Base-by-base conservation (phyloP, 2,329 filamentous ascomycete genomes). In the Sodiomyces alkalinus region DNA sequence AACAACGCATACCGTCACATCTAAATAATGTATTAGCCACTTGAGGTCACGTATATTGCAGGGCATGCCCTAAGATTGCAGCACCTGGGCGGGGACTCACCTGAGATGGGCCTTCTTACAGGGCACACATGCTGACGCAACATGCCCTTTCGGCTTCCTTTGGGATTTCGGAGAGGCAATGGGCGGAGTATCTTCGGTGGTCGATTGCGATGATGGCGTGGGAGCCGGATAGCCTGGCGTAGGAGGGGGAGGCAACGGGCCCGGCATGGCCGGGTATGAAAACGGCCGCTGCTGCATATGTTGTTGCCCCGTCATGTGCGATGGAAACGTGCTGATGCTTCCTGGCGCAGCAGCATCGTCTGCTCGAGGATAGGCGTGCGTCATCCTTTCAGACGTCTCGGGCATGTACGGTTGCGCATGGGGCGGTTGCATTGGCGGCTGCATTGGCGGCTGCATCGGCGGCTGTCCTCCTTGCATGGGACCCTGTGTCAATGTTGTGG, bases 81-180 rank as follows among this genome's bases (percentile, higher is more conserved):
- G 8, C 14, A 27, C 5, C 22, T 17, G 14, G 13, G 25, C 19
- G 13, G 21, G n/a, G 33, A 41, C 58, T 46, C 54, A 74, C 69
- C 72, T 63, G 38, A 90, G 64, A 65, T 90, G 81, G 20, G 81
- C 81, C 50, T 73, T 74, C 49, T 87, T 87, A 57, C 81, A 90
- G 34, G 83, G 82, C 40, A 87, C 75, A 48, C 81, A 90, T 16
- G 81, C 81, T 19, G 80, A 86, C 28, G 80, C 79, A 29, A 87
- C 81, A 56, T 90, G 81, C 10, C 79, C 78, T 47, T 83, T 83
- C 5, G 76, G 74, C 48, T 77, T 78, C 39, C 73, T 61, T 36
- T 74, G 69, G 6, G 68, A 59, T 41, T 72, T 75, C 2, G 70
- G 66, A 21, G 70, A 72, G 8, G 58, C 53, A 36, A 62, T 64